A percentile compares a stretch with the other conserved stretches of the same genome.
Evolutionary conservation across 352 stramenopile species (phyloP).

Genomic region (Phytophthora pluvialis): DNA sequence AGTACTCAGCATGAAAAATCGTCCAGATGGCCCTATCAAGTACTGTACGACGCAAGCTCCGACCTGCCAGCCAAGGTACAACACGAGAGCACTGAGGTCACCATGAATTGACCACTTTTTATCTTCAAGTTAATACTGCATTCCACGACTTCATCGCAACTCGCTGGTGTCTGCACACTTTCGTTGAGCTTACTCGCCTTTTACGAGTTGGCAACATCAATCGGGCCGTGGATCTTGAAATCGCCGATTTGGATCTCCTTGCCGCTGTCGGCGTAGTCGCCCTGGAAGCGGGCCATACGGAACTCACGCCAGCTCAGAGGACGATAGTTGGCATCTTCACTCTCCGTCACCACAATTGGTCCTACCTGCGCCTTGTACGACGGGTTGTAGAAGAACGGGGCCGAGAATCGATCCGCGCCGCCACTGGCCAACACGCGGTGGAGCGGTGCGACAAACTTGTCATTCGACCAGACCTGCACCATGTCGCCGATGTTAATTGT

Average conservation of each 20-base stretch:
- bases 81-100: too few relatives aligned
- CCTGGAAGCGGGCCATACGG: slow-evolving; percentile 85
- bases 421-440: slow-evolving; percentile 57
- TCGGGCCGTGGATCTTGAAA: slow-evolving; percentile 41
- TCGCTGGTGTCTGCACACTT: too few relatives aligned
- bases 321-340: slow-evolving; percentile 60
- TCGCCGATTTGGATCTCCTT: slow-evolving; percentile 94
- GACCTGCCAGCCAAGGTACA: too few relatives aligned
- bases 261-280: slow-evolving; percentile 92
- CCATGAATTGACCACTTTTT: too few relatives aligned
- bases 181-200: background rate
- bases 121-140: too few relatives aligned
- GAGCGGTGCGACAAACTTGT: slow-evolving; percentile 50
- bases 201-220: slow-evolving; percentile 26
- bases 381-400: slow-evolving; percentile 74
- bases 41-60: too few relatives aligned
- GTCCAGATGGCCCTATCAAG: too few relatives aligned
- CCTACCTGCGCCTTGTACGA: slow-evolving; percentile 70
- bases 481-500: slow-evolving; percentile 73
- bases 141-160: background rate
- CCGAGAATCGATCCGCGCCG: slow-evolving; percentile 50
- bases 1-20: too few relatives aligned
- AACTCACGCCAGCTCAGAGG: slow-evolving; percentile 91
- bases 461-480: slow-evolving; percentile 66
- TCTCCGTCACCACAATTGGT: slow-evolving; percentile 53